A percentile compares a stretch with the other conserved stretches of the same genome.
Conservation (phyloP, 1,139 yeast genomes). For the Petasospora fabianii region DNA sequence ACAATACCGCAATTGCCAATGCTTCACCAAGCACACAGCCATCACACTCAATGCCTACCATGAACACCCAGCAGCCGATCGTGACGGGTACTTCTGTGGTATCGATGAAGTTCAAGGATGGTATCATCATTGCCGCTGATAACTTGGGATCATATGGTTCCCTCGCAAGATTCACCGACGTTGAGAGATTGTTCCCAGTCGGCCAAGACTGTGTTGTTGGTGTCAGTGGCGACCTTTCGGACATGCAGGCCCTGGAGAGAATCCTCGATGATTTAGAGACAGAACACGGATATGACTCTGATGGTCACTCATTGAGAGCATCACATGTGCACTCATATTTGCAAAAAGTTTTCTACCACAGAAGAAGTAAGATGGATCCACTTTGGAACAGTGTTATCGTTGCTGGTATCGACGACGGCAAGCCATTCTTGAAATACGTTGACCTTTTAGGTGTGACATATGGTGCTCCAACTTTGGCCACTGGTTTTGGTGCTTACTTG, state of each 20-base stretch:
- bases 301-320: slow-evolving; percentile 69
- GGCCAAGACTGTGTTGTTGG: slow-evolving; percentile 90
- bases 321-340: slow-evolving; percentile 86
- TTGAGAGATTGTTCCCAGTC: slow-evolving; percentile 79
- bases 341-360: slow-evolving; percentile 75
- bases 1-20: slow-evolving; percentile 68
- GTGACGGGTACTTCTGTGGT: slow-evolving; percentile 96
- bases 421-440: slow-evolving; percentile 76
- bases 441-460: slow-evolving; percentile 91
- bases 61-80: slow-evolving; percentile 90
- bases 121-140: slow-evolving; percentile 93
- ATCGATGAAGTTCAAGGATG: slow-evolving; percentile 85
- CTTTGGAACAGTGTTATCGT: slow-evolving; percentile 93
- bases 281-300: slow-evolving; percentile 46
- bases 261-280: slow-evolving; percentile 62
- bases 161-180: slow-evolving; percentile 76
- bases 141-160: slow-evolving; percentile 94
- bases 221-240: slow-evolving; percentile 91
- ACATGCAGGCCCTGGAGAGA: slow-evolving; percentile 79
- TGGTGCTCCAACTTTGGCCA: slow-evolving; percentile 84
- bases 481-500: slow-evolving; percentile 95
- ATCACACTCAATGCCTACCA: slow-evolving; percentile 50
- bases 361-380: slow-evolving; percentile 93
- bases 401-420: slow-evolving; percentile 77
- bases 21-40: slow-evolving; percentile 30